Evolutionary conservation across 805 yeast species (phyloP), one percentile per base, ranked within the genome.

Genomic region (Lipomyces sp.): DNA sequence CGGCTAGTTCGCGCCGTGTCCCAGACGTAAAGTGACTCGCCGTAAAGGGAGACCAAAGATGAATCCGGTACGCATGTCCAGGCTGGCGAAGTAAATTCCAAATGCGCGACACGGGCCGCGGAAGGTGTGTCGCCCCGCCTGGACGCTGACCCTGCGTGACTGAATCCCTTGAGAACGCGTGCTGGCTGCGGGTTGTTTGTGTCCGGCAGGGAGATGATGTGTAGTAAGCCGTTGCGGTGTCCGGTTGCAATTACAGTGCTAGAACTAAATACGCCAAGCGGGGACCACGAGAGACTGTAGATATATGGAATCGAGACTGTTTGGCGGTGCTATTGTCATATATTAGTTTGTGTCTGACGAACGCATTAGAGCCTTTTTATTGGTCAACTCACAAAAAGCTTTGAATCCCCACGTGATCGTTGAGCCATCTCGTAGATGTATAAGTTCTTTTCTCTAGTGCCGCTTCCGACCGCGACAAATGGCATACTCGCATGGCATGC

Each of bases 1-100:
- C 70, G 61, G 63, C 81, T 75, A 43, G 82, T 73, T 63, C 83
- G 70, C 57, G 82, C 66, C 51, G 76, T 64, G 59, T 89, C 89
- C 91, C 96, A 89, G 43, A 83, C 68, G 63, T 86, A 89, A 13
- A 90, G 58, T 50, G 83, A 79, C 53, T 84, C 83, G 50, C 81
- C 81, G 64, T 84, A 86, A 5, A 81, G 65, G 0, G 95, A 73
- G 26, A 84, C 67, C 47, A 88, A 66, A 2, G 79, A 72, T 21
- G 78, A 72, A 26, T 67, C 61, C 0, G 70, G 62, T 11, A 71
- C 67, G 40, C 77, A 73, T 2, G 71, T 57, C 81, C 82, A 78
- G n/a, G 60, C 51, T 13, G 63, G 51, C 23, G 72, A 68, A 0
- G 78, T 65, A 14, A 74, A 59, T 16, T 65, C 69, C 14, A 78